Evolutionary conservation across 2,329 filamentous ascomycete genomes (phyloP).

Genomic region (Alternaria novae-zelandiae): DNA sequence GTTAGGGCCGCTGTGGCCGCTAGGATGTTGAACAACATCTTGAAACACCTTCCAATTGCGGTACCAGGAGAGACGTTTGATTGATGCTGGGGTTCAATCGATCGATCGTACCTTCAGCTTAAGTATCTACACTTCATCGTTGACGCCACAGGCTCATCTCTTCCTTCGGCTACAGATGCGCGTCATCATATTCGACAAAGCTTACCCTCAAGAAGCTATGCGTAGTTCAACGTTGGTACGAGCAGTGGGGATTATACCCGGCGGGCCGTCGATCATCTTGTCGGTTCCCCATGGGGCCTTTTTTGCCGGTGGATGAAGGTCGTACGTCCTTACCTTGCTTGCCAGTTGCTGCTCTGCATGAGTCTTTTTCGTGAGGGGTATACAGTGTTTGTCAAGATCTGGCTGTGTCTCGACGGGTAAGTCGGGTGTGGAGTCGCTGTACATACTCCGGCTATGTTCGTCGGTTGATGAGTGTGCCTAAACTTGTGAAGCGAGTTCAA

Average conservation of each 20-base stretch:
- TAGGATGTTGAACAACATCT: constrained; percentile 2
- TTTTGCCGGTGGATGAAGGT: constrained; percentile 4
- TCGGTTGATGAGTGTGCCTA: background rate
- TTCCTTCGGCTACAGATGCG: background rate
- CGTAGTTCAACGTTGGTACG: background rate
- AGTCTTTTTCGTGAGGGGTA: background rate
- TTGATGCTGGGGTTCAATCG: background rate
- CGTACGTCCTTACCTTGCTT: background rate
- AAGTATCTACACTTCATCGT: constrained; percentile 1
- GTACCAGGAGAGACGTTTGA: background rate
- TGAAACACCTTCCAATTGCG: background rate
- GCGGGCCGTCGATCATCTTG: background rate
- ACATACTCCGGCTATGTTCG: background rate
- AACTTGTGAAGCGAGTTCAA: background rate
- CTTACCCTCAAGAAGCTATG: background rate
- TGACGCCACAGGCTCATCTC: background rate
- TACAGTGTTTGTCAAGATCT: background rate
- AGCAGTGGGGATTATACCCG: constrained; percentile 5
- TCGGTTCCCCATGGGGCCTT: background rate
- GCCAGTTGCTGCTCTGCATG: background rate
- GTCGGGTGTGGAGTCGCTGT: background rate
- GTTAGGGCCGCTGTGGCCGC: background rate
- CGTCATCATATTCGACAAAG: background rate
- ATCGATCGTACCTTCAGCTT: background rate
- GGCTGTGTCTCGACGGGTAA: background rate